Percentiles rank a stretch among this genome's conserved stretches.
Evolutionary conservation across 306 rosid genomes (phyloP).

Genomic region (Lagenaria siceraria): DNA sequence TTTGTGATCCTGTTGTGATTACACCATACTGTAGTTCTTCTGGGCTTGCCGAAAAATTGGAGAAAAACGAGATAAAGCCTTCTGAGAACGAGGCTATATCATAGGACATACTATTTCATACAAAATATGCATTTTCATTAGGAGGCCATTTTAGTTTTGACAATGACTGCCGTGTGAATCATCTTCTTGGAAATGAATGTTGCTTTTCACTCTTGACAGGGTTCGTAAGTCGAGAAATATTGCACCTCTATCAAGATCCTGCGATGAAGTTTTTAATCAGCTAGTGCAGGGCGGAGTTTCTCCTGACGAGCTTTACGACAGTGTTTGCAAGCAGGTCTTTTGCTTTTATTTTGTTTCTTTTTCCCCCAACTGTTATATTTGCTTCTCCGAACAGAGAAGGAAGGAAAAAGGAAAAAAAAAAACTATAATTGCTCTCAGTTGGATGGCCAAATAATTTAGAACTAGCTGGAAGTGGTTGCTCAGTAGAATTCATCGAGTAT

Average conservation of each 20-base stretch:
- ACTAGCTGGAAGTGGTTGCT: not conserved
- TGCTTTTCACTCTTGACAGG: conserved; percentile 29
- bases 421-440: not conserved
- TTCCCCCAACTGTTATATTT: not conserved
- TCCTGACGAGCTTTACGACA: conserved; percentile 60
- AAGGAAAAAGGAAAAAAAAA: not conserved
- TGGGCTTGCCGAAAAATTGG: not conserved
- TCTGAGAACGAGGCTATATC: not conserved
- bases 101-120: not conserved
- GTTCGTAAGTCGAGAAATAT: conserved; percentile 62
- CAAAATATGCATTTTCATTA: not conserved
- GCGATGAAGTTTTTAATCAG: conserved; percentile 73
- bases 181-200: not conserved
- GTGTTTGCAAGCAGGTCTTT: conserved; percentile 84
- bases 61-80: not conserved
- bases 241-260: conserved; percentile 55
- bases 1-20: not conserved
- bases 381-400: not conserved
- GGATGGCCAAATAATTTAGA: not conserved
- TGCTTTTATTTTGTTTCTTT: not conserved
- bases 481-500: not conserved
- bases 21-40: not conserved
- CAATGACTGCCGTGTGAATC: not conserved
- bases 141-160: not conserved
- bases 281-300: conserved; percentile 66